These are phyloP conservation scores for Ophiostoma perfectum DNA, from an alignment of 2,329 filamentous ascomycete species.

Conservation along the genomic window DNA sequence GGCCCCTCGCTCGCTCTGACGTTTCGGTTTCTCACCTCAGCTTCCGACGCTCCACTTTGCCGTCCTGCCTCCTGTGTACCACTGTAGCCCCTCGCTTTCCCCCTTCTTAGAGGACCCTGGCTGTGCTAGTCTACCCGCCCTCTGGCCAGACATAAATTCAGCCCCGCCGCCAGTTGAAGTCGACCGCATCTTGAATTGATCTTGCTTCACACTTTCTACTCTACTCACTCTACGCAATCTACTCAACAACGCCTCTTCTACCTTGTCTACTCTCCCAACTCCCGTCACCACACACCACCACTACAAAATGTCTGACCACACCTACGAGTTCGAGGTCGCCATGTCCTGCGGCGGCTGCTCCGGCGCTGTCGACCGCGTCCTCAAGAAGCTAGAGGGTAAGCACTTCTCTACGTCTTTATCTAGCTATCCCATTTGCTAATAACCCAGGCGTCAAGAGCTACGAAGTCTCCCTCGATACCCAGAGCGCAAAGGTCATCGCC, in stretches of 20 bases:
- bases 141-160: slow-evolving; percentile 4
- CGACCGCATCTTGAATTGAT: neutral
- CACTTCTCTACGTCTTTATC: slow-evolving; percentile 20
- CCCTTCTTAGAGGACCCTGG: neutral
- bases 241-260: no score
- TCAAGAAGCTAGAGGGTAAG: slow-evolving; percentile 86
- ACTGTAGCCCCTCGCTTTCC: neutral
- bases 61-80: slow-evolving; percentile 1
- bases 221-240: no score
- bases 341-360: slow-evolving; percentile 98
- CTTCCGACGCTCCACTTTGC: neutral
- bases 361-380: slow-evolving; percentile 82
- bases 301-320: slow-evolving; percentile 68
- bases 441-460: slow-evolving; percentile 72
- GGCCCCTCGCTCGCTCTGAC: neutral
- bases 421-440: neutral
- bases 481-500: slow-evolving; percentile 73
- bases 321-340: slow-evolving; percentile 88
- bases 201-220: no score
- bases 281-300: neutral
- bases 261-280: no score
- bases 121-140: neutral
- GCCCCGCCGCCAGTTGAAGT: slow-evolving; percentile 7
- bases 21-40: neutral
- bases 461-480: slow-evolving; percentile 80